Evolutionary conservation across 192 early-diverging fungal genomes (phyloP).

Genomic region (Umbelopsis sp.): DNA sequence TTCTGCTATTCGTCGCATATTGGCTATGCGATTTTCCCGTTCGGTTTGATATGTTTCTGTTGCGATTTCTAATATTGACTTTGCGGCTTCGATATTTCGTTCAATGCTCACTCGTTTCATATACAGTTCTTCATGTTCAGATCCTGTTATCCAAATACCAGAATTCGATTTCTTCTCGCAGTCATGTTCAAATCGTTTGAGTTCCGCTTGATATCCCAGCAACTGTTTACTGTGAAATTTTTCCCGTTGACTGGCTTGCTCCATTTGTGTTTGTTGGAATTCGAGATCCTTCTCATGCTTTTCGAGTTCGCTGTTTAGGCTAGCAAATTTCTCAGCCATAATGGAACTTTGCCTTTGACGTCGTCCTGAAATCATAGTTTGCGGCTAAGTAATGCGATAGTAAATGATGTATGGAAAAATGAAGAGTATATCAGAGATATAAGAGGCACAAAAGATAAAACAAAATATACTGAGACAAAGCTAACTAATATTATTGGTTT

Average conservation of each 20-base stretch:
- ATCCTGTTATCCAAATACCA: conserved; percentile 10
- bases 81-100: conserved; percentile 2
- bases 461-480: not conserved
- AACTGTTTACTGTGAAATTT: not conserved
- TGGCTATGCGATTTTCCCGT: not conserved
- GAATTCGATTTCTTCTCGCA: not conserved
- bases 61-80: not conserved
- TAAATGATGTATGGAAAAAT: not conserved
- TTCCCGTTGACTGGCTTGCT: not conserved
- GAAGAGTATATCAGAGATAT: not conserved
- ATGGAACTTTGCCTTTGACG: conserved; percentile 1
- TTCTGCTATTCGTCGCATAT: conserved; percentile 14
- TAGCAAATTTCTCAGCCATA: not conserved
- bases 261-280: conserved; percentile 8
- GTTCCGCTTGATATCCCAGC: not conserved
- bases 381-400: not conserved
- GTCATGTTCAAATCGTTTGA: not conserved
- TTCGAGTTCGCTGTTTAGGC: not conserved
- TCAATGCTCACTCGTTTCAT: not conserved
- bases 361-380: not conserved
- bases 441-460: not conserved
- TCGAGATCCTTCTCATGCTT: conserved; percentile 1
- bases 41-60: conserved; percentile 7
- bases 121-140: not conserved
- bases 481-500: not conserved